A percentile compares a stretch with the other conserved stretches of the same genome.
Conservation (phyloP, 2,329 filamentous ascomycete genomes). For the Pseudogymnoascus sp. region DNA sequence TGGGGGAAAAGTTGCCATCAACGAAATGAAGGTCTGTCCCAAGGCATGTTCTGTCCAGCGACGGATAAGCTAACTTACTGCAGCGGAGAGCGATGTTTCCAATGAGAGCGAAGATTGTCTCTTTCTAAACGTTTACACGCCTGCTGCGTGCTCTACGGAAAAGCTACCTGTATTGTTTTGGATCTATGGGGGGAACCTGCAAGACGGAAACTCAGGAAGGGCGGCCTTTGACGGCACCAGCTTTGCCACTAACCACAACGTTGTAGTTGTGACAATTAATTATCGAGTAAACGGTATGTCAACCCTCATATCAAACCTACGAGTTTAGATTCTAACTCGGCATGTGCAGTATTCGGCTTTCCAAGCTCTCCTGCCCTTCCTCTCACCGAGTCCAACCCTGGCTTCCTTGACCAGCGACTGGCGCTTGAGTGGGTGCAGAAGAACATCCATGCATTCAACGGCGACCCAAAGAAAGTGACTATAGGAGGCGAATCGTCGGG, state of each 20-base stretch:
- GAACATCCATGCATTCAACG: slow-evolving; percentile 44
- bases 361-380: slow-evolving; percentile 38
- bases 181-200: slow-evolving; percentile 9
- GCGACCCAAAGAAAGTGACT: slow-evolving; percentile 41
- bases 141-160: background rate
- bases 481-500: slow-evolving; percentile 49
- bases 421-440: slow-evolving; percentile 45
- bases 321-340: background rate
- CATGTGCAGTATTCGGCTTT: slow-evolving; percentile 37
- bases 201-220: slow-evolving; percentile 11
- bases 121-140: slow-evolving; percentile 9
- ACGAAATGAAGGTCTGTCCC: background rate
- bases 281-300: slow-evolving; percentile 13
- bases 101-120: slow-evolving; percentile 12
- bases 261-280: slow-evolving; percentile 17
- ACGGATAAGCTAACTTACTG: background rate
- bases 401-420: slow-evolving; percentile 43
- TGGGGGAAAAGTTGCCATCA: background rate
- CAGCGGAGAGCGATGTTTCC: background rate
- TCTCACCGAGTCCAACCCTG: slow-evolving; percentile 37
- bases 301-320: background rate
- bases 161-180: slow-evolving; percentile 9
- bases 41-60: background rate
- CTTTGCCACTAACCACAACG: slow-evolving; percentile 14
- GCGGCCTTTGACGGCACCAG: slow-evolving; percentile 14